Percentiles rank a stretch among this genome's conserved stretches.
Conservation (phyloP, 345 rosid genomes). For the Clarkia xantiana region DNA sequence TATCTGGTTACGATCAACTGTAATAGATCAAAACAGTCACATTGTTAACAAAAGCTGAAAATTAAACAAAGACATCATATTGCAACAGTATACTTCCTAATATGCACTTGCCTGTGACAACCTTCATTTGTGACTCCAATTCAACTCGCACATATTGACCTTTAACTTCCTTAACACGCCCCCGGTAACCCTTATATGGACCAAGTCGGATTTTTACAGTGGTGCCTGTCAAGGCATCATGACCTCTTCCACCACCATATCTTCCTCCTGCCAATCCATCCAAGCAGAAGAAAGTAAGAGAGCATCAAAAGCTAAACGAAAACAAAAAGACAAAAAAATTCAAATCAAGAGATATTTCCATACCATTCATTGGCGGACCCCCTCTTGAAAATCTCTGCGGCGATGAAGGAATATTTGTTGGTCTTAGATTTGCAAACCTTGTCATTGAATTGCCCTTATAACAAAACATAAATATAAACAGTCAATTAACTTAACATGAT, state of each 20-base stretch:
- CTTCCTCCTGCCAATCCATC: slow-evolving; percentile 67
- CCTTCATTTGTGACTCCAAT: slow-evolving; percentile 80
- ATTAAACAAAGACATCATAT: background rate
- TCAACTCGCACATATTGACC: slow-evolving; percentile 77
- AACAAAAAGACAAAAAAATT: background rate
- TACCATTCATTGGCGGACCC: slow-evolving; percentile 54
- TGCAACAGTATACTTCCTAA: too few relatives aligned
- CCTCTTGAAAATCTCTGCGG: slow-evolving; percentile 74
- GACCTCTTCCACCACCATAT: slow-evolving; percentile 77
- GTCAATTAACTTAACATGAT: background rate
- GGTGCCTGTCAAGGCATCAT: slow-evolving; percentile 61
- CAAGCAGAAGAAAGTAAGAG: slow-evolving; percentile 3
- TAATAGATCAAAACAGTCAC: slow-evolving; percentile 11
- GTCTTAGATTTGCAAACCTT: slow-evolving; percentile 44
- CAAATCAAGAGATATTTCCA: slow-evolving; percentile 6
- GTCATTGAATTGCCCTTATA: slow-evolving; percentile 52
- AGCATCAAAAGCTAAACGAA: slow-evolving; percentile 1
- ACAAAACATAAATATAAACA: background rate
- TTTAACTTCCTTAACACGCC: slow-evolving; percentile 77
- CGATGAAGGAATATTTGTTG: slow-evolving; percentile 54
- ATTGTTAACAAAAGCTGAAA: background rate
- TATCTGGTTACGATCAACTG: slow-evolving; percentile 65
- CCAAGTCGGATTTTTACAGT: slow-evolving; percentile 77
- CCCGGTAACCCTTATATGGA: slow-evolving; percentile 72
- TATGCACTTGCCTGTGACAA: slow-evolving; percentile 62